A percentile compares a stretch with the other conserved stretches of the same genome.
These are phyloP conservation scores for Aspergillus costaricaensis DNA, from an alignment of 2,329 filamentous ascomycete species.

Conservation along the genomic window DNA sequence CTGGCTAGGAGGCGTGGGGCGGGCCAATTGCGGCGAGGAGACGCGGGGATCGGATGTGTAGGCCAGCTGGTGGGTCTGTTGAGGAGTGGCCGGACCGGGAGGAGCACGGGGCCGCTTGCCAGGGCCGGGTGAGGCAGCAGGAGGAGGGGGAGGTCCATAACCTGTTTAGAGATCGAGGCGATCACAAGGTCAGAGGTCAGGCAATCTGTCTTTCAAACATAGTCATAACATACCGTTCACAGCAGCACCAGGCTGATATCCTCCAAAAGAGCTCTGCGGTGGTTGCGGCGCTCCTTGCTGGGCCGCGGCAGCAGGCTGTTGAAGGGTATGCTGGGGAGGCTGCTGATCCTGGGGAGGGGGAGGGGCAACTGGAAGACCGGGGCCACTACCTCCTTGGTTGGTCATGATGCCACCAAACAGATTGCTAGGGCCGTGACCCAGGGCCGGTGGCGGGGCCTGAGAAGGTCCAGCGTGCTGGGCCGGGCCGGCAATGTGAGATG, in stretches of 20 bases:
- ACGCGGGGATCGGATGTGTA: slow-evolving; percentile 74
- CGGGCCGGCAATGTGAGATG: slow-evolving; percentile 70
- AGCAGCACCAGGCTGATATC: slow-evolving; percentile 64
- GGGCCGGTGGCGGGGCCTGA: slow-evolving; percentile 79
- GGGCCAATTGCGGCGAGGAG: slow-evolving; percentile 77
- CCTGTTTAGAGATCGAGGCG: slow-evolving; percentile 47
- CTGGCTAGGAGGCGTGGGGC: slow-evolving; percentile 70
- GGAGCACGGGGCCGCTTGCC: slow-evolving; percentile 69
- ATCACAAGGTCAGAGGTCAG: slow-evolving; percentile 54
- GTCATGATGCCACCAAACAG: slow-evolving; percentile 96
- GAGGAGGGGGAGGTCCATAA: slow-evolving; percentile 79
- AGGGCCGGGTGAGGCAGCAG: slow-evolving; percentile 83
- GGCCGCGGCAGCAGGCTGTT: slow-evolving; percentile 60
- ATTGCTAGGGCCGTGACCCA: slow-evolving; percentile 85
- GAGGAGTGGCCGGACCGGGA: slow-evolving; percentile 77
- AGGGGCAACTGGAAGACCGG: slow-evolving; percentile 68
- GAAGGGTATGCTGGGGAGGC: slow-evolving; percentile 60
- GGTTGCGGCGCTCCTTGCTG: slow-evolving; percentile 68
- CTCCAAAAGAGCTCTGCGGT: slow-evolving; percentile 69
- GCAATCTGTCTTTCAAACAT: slow-evolving; percentile 22
- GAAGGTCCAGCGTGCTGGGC: slow-evolving; percentile 77
- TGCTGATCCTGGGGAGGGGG: slow-evolving; percentile 69
- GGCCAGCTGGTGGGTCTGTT: slow-evolving; percentile 83
- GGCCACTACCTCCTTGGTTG: slow-evolving; percentile 79
- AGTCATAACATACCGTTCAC: slow-evolving; percentile 59